phyloP scores from a whole-genome alignment of 257 asterid genomes.

The Catharanthus roseus region DNA sequence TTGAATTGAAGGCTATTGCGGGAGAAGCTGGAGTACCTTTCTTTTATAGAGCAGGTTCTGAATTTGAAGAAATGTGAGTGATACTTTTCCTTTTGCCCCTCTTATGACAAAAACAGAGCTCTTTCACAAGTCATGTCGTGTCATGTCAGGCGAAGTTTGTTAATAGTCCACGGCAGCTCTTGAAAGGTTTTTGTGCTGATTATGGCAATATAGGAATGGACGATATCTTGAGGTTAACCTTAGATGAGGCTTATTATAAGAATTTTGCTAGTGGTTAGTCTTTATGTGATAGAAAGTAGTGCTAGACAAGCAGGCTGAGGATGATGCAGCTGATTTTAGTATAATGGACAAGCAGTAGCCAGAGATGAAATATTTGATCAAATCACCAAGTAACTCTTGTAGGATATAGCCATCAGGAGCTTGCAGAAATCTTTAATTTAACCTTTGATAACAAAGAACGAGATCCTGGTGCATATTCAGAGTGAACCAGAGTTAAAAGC shows the following conservation, averaged over 20 bases:
- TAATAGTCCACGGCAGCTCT: neutral
- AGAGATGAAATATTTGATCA: neutral
- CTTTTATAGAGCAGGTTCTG: constrained; percentile 96
- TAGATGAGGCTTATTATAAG: neutral
- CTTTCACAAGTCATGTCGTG: neutral
- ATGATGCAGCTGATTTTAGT: neutral
- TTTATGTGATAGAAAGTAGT: neutral
- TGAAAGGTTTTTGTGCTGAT: neutral
- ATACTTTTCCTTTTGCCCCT: neutral
- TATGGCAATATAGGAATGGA: neutral
- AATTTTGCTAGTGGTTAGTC: neutral
- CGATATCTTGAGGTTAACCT: neutral
- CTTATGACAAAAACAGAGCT: neutral
- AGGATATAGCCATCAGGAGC: neutral
- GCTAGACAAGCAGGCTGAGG: neutral
- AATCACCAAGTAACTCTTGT: neutral
- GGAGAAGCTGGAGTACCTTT: constrained; percentile 99
- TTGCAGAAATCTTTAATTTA: neutral
- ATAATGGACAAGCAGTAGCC: neutral
- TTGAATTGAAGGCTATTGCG: constrained; percentile 80
- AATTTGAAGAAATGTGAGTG: constrained; percentile 92
- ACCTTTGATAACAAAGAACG: neutral
- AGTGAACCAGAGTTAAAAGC: neutral
- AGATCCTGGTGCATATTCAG: neutral
- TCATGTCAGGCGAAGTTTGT: neutral